phyloP scores from a whole-genome alignment of 1,284 basidiomycete genomes.

The Cryptococcus neoformans region DNA sequence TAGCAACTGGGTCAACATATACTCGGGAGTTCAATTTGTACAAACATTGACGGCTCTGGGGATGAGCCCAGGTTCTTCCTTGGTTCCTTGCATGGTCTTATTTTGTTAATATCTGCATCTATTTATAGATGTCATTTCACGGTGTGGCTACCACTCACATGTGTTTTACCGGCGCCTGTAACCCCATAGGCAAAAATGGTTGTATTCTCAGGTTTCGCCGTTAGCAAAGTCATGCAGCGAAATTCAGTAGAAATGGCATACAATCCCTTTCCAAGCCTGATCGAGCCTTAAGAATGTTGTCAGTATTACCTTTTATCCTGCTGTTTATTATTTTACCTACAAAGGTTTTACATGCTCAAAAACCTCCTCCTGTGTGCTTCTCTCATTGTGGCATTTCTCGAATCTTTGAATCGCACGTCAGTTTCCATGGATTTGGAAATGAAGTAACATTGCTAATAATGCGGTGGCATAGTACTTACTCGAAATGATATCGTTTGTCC shows the following conservation, averaged over 20 bases:
- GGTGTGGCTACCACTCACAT: constrained; percentile 17
- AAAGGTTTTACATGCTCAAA: constrained; percentile 23
- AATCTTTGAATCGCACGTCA: constrained; percentile 8
- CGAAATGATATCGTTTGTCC: constrained; percentile 15
- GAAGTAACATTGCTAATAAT: neutral
- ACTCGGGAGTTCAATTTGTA: neutral
- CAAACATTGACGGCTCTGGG: constrained; percentile 65
- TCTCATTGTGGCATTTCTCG: constrained; percentile 21
- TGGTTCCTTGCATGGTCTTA: constrained; percentile 76
- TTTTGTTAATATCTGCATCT: neutral
- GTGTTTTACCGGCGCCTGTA: constrained; percentile 42
- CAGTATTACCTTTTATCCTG: neutral
- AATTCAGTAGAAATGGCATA: constrained; percentile 6
- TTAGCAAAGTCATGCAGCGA: neutral
- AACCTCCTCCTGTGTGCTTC: constrained; percentile 24
- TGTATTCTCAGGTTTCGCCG: constrained; percentile 18
- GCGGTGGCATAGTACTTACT: constrained; percentile 13
- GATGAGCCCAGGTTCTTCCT: constrained; percentile 67
- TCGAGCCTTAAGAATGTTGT: constrained; percentile 13
- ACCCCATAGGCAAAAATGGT: constrained; percentile 39
- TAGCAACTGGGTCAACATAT: neutral
- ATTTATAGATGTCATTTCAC: neutral
- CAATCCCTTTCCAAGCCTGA: constrained; percentile 23
- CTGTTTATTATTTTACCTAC: constrained; percentile 15
- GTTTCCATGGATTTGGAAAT: constrained; percentile 21